These are phyloP conservation scores for Hansenula sp. DNA, from an alignment of 1,139 yeast genomes.

Conservation along the genomic window DNA sequence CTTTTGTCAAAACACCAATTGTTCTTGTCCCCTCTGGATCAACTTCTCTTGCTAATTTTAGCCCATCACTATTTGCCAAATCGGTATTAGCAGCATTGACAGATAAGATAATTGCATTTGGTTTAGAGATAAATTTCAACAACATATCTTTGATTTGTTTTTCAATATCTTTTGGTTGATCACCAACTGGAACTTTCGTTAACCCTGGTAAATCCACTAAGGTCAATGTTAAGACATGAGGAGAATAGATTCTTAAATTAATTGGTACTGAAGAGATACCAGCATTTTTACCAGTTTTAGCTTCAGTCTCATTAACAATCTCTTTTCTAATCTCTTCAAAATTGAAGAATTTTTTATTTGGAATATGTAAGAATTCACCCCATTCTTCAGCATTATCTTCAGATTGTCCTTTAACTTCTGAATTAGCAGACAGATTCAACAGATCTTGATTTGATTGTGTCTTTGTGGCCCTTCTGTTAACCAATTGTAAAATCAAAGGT, in stretches of 20 bases:
- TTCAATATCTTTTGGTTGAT: slow-evolving; percentile 97
- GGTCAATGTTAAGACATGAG: slow-evolving; percentile 92
- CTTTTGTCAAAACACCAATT: slow-evolving; percentile 94
- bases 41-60: slow-evolving; percentile 93
- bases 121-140: slow-evolving; percentile 88
- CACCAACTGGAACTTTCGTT: slow-evolving; percentile 99
- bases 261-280: slow-evolving; percentile 94
- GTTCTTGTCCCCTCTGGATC: slow-evolving; percentile 98
- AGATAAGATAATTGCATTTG: slow-evolving; percentile 91
- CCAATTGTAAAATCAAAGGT: slow-evolving; percentile 80
- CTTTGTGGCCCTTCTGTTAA: slow-evolving; percentile 54
- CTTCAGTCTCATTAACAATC: slow-evolving; percentile 90
- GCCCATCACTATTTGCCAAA: slow-evolving; percentile 95
- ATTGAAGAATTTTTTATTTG: slow-evolving; percentile 82
- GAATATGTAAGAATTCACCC: slow-evolving; percentile 96
- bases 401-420: slow-evolving; percentile 26
- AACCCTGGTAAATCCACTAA: slow-evolving; percentile 97
- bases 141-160: slow-evolving; percentile 93
- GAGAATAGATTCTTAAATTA: slow-evolving; percentile 90
- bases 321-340: slow-evolving; percentile 90
- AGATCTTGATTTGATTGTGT: slow-evolving; percentile 29
- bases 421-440: slow-evolving; percentile 29
- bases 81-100: slow-evolving; percentile 98
- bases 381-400: slow-evolving; percentile 91
- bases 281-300: slow-evolving; percentile 86